Percentiles rank a stretch among this genome's conserved stretches.
phyloP scores from a whole-genome alignment of 176 grass and related monocot species.

The Oryza coarctata region DNA sequence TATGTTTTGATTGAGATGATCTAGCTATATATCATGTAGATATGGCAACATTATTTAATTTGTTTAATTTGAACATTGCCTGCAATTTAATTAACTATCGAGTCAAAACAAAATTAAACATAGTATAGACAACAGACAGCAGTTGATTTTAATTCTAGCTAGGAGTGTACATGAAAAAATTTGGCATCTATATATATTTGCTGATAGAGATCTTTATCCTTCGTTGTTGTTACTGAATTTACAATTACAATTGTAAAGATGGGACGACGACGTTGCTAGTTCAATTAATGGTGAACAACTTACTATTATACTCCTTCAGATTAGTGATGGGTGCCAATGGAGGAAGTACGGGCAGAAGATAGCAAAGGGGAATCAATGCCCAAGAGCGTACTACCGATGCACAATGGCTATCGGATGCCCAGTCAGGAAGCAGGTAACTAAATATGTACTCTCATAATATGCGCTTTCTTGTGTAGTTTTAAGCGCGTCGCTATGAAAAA shows the following conservation, averaged over 20 bases:
- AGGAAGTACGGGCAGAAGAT: slow-evolving; percentile 97
- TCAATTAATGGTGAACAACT: background rate
- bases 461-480: background rate
- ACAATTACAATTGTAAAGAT: background rate
- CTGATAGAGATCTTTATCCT: background rate
- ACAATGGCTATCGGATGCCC: slow-evolving; percentile 87
- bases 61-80: background rate
- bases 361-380: slow-evolving; percentile 92
- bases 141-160: background rate
- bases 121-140: background rate
- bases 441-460: background rate
- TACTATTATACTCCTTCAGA: slow-evolving; percentile 33
- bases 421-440: slow-evolving; percentile 80
- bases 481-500: too few relatives aligned
- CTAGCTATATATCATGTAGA: too few relatives aligned
- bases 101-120: background rate
- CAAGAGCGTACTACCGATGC: slow-evolving; percentile 84
- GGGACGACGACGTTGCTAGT: background rate
- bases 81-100: background rate
- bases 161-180: background rate
- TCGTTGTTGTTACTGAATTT: background rate
- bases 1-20: background rate
- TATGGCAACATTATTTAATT: background rate
- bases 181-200: background rate
- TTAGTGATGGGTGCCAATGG: slow-evolving; percentile 94